These are phyloP conservation scores for Mycena capillaripes DNA, from an alignment of 768 basidiomycete genomes.

Conservation along the genomic window DNA sequence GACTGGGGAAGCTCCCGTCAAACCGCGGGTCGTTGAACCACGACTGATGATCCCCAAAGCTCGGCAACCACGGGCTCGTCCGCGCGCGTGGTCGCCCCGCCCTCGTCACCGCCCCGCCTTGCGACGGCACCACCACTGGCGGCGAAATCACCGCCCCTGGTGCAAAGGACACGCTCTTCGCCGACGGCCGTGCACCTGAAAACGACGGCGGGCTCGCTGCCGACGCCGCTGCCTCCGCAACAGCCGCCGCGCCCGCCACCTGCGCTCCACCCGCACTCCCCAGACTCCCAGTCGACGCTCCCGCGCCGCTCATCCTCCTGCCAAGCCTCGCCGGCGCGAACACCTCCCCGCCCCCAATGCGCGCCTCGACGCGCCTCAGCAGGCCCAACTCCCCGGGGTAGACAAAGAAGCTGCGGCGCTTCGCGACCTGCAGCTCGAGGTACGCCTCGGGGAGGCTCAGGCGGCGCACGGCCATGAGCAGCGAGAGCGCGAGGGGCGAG, in stretches of 20 bases:
- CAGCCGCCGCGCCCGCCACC: slow-evolving; percentile 7
- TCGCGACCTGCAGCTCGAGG: slow-evolving; percentile 87
- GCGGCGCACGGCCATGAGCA: slow-evolving; percentile 84
- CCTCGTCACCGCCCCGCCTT: slow-evolving; percentile 43
- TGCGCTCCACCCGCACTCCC: slow-evolving; percentile 46
- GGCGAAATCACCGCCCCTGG: slow-evolving; percentile 30
- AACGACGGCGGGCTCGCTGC: background rate
- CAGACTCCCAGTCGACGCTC: slow-evolving; percentile 47
- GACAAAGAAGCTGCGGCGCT: slow-evolving; percentile 91
- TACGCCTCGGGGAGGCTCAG: slow-evolving; percentile 90
- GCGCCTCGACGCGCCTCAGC: slow-evolving; percentile 76
- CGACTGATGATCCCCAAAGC: slow-evolving; percentile 81
- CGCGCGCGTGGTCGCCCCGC: slow-evolving; percentile 75
- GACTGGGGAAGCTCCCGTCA: slow-evolving; percentile 95
- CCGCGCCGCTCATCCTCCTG: slow-evolving; percentile 44
- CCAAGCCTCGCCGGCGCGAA: slow-evolving; percentile 44
- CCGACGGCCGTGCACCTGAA: slow-evolving; percentile 55
- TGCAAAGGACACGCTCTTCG: slow-evolving; percentile 65
- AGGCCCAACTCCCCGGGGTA: slow-evolving; percentile 86
- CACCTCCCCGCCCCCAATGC: slow-evolving; percentile 55
- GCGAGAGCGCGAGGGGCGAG: slow-evolving; percentile 86
- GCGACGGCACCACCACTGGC: slow-evolving; percentile 47
- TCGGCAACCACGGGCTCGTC: slow-evolving; percentile 76
- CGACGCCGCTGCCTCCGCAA: background rate
- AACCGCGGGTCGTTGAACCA: slow-evolving; percentile 97